A percentile compares a stretch with the other conserved stretches of the same genome.
Conservation (phyloP, 163 green algal species). For the Scenedesmus sp. region DNA sequence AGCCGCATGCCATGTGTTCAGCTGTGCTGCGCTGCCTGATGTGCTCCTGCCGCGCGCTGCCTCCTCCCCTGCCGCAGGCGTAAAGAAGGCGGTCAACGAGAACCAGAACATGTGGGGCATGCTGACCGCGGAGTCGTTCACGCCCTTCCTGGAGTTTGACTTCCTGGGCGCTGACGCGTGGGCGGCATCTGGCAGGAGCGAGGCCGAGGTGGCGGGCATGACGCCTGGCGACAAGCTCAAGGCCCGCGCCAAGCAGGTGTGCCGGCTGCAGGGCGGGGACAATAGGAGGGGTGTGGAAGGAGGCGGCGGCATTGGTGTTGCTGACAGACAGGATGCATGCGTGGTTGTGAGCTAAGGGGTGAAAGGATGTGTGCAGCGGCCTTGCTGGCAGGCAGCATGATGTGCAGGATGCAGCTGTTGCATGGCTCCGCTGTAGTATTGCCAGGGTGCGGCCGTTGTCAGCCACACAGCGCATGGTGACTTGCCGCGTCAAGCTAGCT, state of each 20-base stretch:
- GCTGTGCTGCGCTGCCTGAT: neutral
- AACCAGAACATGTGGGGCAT: slow-evolving; percentile 66
- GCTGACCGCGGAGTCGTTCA: slow-evolving; percentile 69
- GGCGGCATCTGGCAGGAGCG: slow-evolving; percentile 8
- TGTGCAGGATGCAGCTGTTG: neutral
- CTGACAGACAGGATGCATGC: neutral
- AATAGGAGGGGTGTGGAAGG: neutral
- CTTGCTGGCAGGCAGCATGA: neutral
- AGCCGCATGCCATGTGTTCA: neutral
- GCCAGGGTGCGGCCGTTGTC: no score
- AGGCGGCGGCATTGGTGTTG: neutral
- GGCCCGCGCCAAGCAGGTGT: slow-evolving; percentile 27
- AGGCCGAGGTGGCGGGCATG: slow-evolving; percentile 23
- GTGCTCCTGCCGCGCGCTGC: neutral
- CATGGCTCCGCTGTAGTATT: neutral
- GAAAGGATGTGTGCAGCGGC: no score
- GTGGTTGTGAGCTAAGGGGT: no score
- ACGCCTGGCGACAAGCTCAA: slow-evolving; percentile 24
- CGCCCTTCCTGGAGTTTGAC: slow-evolving; percentile 78
- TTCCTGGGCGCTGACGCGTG: slow-evolving; percentile 63
- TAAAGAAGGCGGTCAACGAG: slow-evolving; percentile 50
- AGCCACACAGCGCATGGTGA: no score
- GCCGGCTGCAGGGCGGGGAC: neutral
- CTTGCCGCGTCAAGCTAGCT: no score
- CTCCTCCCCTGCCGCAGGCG: neutral